Conservation (phyloP, 148 eudicot species). For the Drosera capensis region DNA sequence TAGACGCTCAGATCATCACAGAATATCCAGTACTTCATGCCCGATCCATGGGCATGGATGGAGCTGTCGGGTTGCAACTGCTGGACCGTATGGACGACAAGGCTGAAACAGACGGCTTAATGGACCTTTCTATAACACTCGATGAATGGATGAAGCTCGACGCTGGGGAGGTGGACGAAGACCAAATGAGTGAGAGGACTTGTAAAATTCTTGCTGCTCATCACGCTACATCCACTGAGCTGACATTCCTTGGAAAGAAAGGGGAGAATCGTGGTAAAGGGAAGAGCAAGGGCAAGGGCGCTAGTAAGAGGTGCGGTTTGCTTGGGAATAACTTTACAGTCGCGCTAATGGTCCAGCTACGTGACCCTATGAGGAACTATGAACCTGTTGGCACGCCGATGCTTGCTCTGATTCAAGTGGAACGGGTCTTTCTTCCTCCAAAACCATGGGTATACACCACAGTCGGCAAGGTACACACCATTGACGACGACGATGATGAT, state of each 20-base stretch:
- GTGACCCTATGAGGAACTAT: slow-evolving; percentile 50
- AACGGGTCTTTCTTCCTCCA: slow-evolving; percentile 73
- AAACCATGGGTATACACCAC: slow-evolving; percentile 60
- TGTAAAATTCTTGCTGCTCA: slow-evolving; percentile 37
- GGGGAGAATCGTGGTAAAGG: no score
- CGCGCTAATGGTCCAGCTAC: slow-evolving; percentile 41
- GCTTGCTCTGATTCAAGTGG: slow-evolving; percentile 50
- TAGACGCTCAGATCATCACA: no score
- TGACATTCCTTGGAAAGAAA: slow-evolving; percentile 9
- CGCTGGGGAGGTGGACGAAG: slow-evolving; percentile 29
- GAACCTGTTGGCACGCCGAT: slow-evolving; percentile 50
- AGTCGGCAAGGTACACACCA: slow-evolving; percentile 26
- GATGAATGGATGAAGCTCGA: slow-evolving; percentile 54
- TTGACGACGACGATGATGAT: slow-evolving; percentile 30
- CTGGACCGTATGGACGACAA: slow-evolving; percentile 38
- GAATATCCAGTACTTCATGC: no score
- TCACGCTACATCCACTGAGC: slow-evolving; percentile 19
- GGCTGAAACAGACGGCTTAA: slow-evolving; percentile 40
- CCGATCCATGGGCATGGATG: slow-evolving; percentile 70
- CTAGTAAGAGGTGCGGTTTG: slow-evolving; percentile 21
- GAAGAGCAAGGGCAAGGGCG: slow-evolving; percentile 13
- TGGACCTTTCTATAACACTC: slow-evolving; percentile 33
- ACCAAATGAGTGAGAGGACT: slow-evolving; percentile 25
- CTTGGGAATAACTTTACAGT: slow-evolving; percentile 41
- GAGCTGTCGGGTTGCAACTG: slow-evolving; percentile 82